Evolutionary conservation across 805 yeast genomes (phyloP).

Genomic region (Grigorovia humatica): DNA sequence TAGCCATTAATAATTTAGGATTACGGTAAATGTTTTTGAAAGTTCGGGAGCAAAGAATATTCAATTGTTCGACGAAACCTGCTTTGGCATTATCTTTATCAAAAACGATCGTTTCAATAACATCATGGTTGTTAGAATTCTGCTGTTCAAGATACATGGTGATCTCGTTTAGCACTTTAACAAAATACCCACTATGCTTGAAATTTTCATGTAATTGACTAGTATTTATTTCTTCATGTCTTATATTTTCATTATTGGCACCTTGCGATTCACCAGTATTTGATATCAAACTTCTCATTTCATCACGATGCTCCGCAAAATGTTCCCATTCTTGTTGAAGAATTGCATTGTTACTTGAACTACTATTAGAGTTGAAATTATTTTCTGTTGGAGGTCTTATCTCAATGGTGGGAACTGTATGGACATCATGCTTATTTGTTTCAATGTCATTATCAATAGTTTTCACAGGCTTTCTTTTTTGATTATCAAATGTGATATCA

Average conservation of each 20-base stretch:
- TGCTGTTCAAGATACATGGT: slow-evolving; percentile 22
- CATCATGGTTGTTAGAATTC: slow-evolving; percentile 1
- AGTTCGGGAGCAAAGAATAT: slow-evolving; percentile 73
- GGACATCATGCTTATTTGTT: neutral
- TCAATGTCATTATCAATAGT: neutral
- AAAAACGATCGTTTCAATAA: slow-evolving; percentile 2
- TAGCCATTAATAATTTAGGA: slow-evolving; percentile 79
- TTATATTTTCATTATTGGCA: slow-evolving; percentile 6
- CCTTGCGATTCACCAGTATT: slow-evolving; percentile 4
- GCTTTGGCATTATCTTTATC: slow-evolving; percentile 31
- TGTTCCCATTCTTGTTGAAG: slow-evolving; percentile 76
- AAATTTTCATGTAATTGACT: slow-evolving; percentile 23
- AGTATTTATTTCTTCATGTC: slow-evolving; percentile 8
- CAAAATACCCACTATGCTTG: slow-evolving; percentile 19
- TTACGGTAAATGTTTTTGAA: slow-evolving; percentile 89
- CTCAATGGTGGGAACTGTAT: neutral
- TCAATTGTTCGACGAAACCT: slow-evolving; percentile 49
- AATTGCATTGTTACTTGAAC: slow-evolving; percentile 32
- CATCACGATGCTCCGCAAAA: slow-evolving; percentile 71
- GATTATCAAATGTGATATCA: slow-evolving; percentile 68
- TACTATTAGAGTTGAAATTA: slow-evolving; percentile 6
- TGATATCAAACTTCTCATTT: slow-evolving; percentile 31
- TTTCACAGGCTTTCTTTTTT: neutral
- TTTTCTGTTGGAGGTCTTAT: neutral
- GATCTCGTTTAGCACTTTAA: neutral